These are phyloP conservation scores for Alternaria ethzedia DNA, from an alignment of 2,329 filamentous ascomycete species.

Conservation along the genomic window DNA sequence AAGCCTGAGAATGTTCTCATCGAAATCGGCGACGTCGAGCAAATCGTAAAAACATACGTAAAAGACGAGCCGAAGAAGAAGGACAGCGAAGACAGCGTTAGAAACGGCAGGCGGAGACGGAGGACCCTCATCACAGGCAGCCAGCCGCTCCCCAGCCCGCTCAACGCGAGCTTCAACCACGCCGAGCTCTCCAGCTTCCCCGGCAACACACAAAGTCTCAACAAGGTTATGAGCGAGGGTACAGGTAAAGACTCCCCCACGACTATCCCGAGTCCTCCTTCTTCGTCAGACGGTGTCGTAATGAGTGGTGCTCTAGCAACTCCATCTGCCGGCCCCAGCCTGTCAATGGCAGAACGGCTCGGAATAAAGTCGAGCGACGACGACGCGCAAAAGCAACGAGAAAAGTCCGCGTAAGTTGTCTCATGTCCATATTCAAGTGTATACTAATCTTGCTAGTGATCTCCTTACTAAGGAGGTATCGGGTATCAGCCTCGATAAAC, in stretches of 20 bases:
- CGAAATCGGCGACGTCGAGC: slow-evolving; percentile 97
- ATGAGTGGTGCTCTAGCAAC: slow-evolving; percentile 63
- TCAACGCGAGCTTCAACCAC: slow-evolving; percentile 89
- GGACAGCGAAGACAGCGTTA: slow-evolving; percentile 84
- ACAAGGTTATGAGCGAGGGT: slow-evolving; percentile 78
- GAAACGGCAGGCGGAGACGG: slow-evolving; percentile 87
- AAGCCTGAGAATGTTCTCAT: slow-evolving; percentile 99
- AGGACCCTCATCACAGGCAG: slow-evolving; percentile 96
- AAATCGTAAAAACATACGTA: slow-evolving; percentile 96
- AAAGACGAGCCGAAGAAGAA: slow-evolving; percentile 73
- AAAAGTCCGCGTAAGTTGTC: slow-evolving; percentile 85
- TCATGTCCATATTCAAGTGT: not conserved
- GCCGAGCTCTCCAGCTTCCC: slow-evolving; percentile 69
- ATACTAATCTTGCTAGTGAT: slow-evolving; percentile 63
- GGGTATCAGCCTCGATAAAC: slow-evolving; percentile 86
- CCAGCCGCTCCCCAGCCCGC: slow-evolving; percentile 90
- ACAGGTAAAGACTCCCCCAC: slow-evolving; percentile 63
- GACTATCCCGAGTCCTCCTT: slow-evolving; percentile 49
- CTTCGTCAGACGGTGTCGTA: slow-evolving; percentile 55
- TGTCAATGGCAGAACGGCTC: slow-evolving; percentile 66
- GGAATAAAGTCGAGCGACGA: slow-evolving; percentile 62
- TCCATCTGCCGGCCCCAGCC: slow-evolving; percentile 49
- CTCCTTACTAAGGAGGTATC: slow-evolving; percentile 91
- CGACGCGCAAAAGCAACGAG: slow-evolving; percentile 74
- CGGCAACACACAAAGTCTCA: slow-evolving; percentile 73